Conservation (phyloP, 495 filamentous ascomycete genomes). For the Collariella sp. region DNA sequence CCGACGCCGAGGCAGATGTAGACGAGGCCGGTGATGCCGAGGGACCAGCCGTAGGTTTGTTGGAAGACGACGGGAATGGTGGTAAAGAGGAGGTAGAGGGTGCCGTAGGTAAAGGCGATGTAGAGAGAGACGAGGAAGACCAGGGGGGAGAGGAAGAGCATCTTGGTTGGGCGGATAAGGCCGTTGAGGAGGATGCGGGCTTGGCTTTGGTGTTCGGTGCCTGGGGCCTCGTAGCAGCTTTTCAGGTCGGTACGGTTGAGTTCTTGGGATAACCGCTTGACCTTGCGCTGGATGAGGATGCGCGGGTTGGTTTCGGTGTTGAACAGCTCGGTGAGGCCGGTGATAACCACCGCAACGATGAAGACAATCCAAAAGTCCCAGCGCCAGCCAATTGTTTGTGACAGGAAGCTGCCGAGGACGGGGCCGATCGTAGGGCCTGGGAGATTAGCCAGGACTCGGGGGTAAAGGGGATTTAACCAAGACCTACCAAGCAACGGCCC, state of each 20-base stretch:
- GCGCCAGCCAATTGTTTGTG: conserved; percentile 47
- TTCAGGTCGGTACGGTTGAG: conserved; percentile 28
- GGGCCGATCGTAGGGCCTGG: conserved; percentile 44
- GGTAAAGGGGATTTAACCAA: too few species aligned
- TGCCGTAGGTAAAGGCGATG: conserved; percentile 66
- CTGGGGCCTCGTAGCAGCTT: conserved; percentile 28
- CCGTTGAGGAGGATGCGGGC: conserved; percentile 28
- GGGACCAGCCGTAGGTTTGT: conserved; percentile 40
- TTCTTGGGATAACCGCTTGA: conserved; percentile 31
- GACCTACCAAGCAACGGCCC: conserved; percentile 38
- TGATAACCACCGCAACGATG: conserved; percentile 37
- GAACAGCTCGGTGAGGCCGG: conserved; percentile 38
- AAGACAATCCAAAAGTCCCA: conserved; percentile 56
- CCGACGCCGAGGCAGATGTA: conserved; percentile 42
- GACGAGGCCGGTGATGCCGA: conserved; percentile 32
- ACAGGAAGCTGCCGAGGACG: conserved; percentile 47
- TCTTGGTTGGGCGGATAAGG: conserved; percentile 47
- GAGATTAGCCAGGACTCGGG: background rate
- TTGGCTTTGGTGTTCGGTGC: conserved; percentile 11
- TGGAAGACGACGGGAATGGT: conserved; percentile 57
- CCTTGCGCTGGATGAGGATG: conserved; percentile 47
- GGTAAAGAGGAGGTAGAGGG: conserved; percentile 69
- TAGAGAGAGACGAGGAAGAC: conserved; percentile 62
- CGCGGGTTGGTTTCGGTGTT: conserved; percentile 48
- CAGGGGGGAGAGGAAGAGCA: conserved; percentile 54